A percentile compares a stretch with the other conserved stretches of the same genome.
Conservation (phyloP, 306 rosid species). For the Trifolium subterraneum region DNA sequence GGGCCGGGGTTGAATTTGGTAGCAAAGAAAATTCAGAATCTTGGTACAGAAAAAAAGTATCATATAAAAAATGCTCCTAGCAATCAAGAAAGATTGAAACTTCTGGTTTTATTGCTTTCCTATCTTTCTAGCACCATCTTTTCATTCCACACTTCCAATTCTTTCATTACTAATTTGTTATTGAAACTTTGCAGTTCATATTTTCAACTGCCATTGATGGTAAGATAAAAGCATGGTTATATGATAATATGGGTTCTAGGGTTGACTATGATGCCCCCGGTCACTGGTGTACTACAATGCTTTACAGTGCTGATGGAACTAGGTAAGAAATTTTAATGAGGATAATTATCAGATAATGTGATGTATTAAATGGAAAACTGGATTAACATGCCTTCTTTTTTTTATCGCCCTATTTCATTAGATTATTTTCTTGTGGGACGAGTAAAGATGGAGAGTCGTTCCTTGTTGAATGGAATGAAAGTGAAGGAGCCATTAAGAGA, state of each 20-base stretch:
- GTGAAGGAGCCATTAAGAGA: conserved; percentile 83
- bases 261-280: conserved; percentile 95
- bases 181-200: conserved; percentile 71
- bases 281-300: conserved; percentile 80
- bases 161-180: conserved; percentile 21
- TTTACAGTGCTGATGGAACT: conserved; percentile 85
- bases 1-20: background rate
- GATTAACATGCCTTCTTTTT: conserved; percentile 24
- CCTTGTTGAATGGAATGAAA: conserved; percentile 91
- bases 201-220: conserved; percentile 90
- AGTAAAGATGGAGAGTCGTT: conserved; percentile 86
- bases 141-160: conserved; percentile 18
- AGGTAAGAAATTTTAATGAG: conserved; percentile 56
- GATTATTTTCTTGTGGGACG: conserved; percentile 94
- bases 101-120: background rate
- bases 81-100: background rate
- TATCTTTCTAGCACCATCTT: background rate
- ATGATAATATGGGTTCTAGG: conserved; percentile 80
- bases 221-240: conserved; percentile 91
- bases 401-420: conserved; percentile 35
- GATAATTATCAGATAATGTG: conserved; percentile 4
- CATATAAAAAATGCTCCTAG: background rate
- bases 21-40: background rate
- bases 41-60: background rate
- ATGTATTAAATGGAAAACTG: conserved; percentile 13